Conservation (phyloP, 1,284 basidiomycete species). For the Lentinus polychrous region DNA sequence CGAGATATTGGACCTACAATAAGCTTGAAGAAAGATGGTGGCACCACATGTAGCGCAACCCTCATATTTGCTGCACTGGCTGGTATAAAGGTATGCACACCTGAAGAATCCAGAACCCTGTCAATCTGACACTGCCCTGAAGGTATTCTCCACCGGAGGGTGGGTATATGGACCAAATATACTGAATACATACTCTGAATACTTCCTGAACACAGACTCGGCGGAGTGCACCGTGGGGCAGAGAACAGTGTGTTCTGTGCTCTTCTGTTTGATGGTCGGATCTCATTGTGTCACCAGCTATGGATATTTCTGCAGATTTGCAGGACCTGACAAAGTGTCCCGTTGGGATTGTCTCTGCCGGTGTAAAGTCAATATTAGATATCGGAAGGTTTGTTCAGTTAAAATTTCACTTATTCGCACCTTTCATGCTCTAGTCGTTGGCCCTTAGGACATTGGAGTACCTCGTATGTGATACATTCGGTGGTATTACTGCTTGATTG, state of each 20-base stretch:
- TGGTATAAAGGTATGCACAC: conserved; percentile 64
- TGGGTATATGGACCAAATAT: conserved; percentile 25
- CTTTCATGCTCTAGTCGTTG: conserved; percentile 3
- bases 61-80: conserved; percentile 75
- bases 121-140: conserved; percentile 1
- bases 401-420: neutral
- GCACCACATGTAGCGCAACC: conserved; percentile 89
- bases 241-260: conserved; percentile 58
- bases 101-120: conserved; percentile 1
- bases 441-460: conserved; percentile 81
- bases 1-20: conserved; percentile 83
- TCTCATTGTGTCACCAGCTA: conserved; percentile 41
- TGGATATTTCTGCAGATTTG: conserved; percentile 95
- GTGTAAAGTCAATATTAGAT: conserved; percentile 94
- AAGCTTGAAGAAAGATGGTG: conserved; percentile 67
- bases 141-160: conserved; percentile 83
- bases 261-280: conserved; percentile 4
- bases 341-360: conserved; percentile 89
- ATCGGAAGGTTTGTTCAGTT: conserved; percentile 57
- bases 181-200: conserved; percentile 2
- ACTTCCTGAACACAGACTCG: conserved; percentile 44
- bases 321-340: conserved; percentile 79
- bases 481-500: neutral
- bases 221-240: conserved; percentile 92
- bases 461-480: conserved; percentile 45